Base-by-base conservation (phyloP, 2,329 filamentous ascomycete species). In the Hyphodiscus sp. region DNA sequence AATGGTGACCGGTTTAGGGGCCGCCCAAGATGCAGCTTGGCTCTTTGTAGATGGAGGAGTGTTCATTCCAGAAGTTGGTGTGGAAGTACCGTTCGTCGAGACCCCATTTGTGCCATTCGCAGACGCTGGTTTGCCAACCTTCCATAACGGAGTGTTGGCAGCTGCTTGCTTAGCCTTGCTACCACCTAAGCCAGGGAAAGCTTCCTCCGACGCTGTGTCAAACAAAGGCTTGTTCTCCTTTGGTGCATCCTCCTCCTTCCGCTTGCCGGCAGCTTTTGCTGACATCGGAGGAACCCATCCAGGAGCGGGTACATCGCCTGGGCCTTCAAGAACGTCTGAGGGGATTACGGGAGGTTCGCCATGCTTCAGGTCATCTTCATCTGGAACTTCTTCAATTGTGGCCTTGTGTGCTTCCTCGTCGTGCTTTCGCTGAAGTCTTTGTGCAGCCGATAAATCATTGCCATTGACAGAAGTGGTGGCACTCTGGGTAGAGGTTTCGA, bases 151-250 rank as follows among this genome's bases (percentile, higher is more conserved):
- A 46, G 85, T 78, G 55, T 83, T 78, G 61, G 82, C 80, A 53
- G 83, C 77, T 58, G 79, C 71, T 18, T 73, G 71, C 33, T 83
- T 75, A 71, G 83, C 76, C 70, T 83, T 83, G 20, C 74, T 80
- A 58, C 81, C 79, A 51, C 91, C 92, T 46, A 99, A 81, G 63
- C 91, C 85, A n/a, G 94, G 94, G 78, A 99, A 99, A 55, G 89
- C 76, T 71, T 97, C 91, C 67, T 95, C 88, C 18, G 89, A 95
- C 66, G 89, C 81, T 19, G 89, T 91, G 70, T 97, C 89, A 57
- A 96, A 74, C 50, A 77, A 64, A 44, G 73, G 61, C 53, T 65
- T 64, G 33, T 65, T 61, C 45, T 67, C 63, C 49, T 69, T 71
- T 30, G 71, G 58, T 44, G 69, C 61, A 1, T 74, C 70, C 52